These are phyloP conservation scores for Acacia concinna DNA, from an alignment of 331 rosid species.

Conservation along the genomic window DNA sequence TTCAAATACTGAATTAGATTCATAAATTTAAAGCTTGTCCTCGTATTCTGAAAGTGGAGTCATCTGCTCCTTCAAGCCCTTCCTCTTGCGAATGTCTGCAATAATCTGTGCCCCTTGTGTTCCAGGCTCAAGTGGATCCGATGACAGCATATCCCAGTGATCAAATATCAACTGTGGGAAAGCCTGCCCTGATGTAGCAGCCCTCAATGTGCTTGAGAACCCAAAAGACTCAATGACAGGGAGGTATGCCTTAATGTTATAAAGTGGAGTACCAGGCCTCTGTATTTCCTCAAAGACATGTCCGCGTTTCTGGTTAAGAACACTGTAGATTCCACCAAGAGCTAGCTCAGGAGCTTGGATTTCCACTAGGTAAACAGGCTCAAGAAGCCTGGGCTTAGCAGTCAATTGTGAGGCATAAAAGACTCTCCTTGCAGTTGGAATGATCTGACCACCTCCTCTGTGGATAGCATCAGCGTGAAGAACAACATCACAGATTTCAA, in stretches of 20 bases:
- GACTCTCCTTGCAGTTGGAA: conserved; percentile 80
- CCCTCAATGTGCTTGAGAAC: conserved; percentile 56
- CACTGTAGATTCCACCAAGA: conserved; percentile 92
- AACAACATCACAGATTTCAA: conserved; percentile 1
- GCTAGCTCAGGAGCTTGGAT: conserved; percentile 82
- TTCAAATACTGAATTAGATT: no score
- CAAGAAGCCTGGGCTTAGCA: conserved; percentile 86
- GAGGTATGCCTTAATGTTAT: conserved; percentile 63
- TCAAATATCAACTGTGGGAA: conserved; percentile 73
- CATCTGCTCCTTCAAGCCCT: conserved; percentile 65
- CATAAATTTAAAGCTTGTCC: conserved; percentile 54
- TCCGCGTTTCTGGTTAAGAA: conserved; percentile 84
- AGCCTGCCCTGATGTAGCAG: conserved; percentile 70
- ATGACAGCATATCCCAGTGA: conserved; percentile 69
- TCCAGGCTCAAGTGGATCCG: conserved; percentile 68
- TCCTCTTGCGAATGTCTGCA: conserved; percentile 60
- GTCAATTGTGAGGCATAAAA: conserved; percentile 81
- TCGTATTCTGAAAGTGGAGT: conserved; percentile 62
- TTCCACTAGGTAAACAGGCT: conserved; percentile 77
- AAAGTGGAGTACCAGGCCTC: conserved; percentile 76
- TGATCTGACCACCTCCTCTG: conserved; percentile 65
- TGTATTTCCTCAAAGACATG: conserved; percentile 76
- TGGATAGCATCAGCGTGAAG: conserved; percentile 30
- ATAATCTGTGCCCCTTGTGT: conserved; percentile 53
- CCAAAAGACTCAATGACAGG: conserved; percentile 66